Conservation (phyloP, 345 rosid species). For the Viola odorata region DNA sequence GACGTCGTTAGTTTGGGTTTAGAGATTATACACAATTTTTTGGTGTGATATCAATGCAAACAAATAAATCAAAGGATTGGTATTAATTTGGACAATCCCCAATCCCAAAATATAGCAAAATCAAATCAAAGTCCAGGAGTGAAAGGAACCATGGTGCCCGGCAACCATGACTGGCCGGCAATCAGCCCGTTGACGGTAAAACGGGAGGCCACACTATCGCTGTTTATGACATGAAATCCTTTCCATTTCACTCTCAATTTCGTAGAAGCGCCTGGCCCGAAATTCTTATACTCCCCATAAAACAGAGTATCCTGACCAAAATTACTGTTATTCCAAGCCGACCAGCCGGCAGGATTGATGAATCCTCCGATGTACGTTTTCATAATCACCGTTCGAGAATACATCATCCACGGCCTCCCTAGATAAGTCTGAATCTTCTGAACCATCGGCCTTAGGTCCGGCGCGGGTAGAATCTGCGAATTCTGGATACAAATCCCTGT, state of each 20-base stretch:
- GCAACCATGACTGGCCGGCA: conserved; percentile 32
- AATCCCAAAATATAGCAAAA: not conserved
- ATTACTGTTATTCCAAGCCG: conserved; percentile 25
- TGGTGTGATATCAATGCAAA: not conserved
- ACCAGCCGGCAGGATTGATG: conserved; percentile 59
- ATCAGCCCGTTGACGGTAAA: conserved; percentile 19
- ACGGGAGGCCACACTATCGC: conserved; percentile 13
- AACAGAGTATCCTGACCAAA: conserved; percentile 36
- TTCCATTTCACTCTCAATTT: conserved; percentile 40
- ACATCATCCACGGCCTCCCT: conserved; percentile 75
- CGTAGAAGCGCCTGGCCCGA: conserved; percentile 49
- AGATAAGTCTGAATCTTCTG: conserved; percentile 40
- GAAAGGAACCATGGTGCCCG: conserved; percentile 23
- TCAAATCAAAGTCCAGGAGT: conserved; percentile 19
- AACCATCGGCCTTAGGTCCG: conserved; percentile 48
- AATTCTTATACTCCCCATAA: conserved; percentile 39
- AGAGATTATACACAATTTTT: no score
- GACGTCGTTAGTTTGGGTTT: no score
- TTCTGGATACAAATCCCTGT: conserved; percentile 73
- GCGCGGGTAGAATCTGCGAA: conserved; percentile 50
- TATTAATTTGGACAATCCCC: no score
- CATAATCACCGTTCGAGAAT: conserved; percentile 55
- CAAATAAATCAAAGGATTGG: not conserved
- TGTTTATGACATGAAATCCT: conserved; percentile 35
- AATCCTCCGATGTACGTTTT: conserved; percentile 41